Evolutionary conservation across 495 filamentous ascomycete species (phyloP), one percentile per base, ranked within the genome.

Genomic region (Pyrenula massariospora): DNA sequence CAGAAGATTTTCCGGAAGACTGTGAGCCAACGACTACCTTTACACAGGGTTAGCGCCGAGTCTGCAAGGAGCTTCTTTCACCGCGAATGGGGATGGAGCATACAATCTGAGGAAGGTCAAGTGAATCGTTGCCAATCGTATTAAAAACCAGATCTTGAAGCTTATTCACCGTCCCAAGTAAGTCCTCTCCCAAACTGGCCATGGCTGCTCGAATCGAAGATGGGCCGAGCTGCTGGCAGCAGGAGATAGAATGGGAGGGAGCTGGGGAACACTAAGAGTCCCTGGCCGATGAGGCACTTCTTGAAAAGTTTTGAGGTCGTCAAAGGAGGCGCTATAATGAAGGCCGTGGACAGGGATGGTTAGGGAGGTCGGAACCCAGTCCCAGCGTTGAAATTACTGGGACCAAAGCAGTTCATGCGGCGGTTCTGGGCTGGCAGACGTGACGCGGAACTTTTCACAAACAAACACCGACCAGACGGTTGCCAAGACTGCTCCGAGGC

Each of bases 1-100:
- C 93, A 15, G 93, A 97, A n/a, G 93, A 97, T 72, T 99, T 99
- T 62, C 93, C 93, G 53, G 92, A 95, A 8, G 93, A 97, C 73
- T 99, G 93, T 55, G 93, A 99, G 56, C 93, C 93, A 58, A 99
- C 93, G 54, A 99, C 93, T 56, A 97, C 93, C 93, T 98, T 63
- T 64, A 58, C 2, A 25, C 15, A 20, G 1, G 2, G 21, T 15
- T 12, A 55, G 36, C 22, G 24, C 12, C 61, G 61, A 53, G 59
- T 54, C 36, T 19, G 24, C 53, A 21, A 50, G 2, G 42, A 62
- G 31, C 2, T 20, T 52, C 2, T 54, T 25, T 24, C 2, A 48
- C 24, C 57, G 1, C 10, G 25, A 42, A 47, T 21, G 59, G 48
- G 54, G 66, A 60, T 54, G 59, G 60, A n/a, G 73, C 86, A 69